phyloP scores from a whole-genome alignment of 768 basidiomycete species.

The Bullera alba region DNA sequence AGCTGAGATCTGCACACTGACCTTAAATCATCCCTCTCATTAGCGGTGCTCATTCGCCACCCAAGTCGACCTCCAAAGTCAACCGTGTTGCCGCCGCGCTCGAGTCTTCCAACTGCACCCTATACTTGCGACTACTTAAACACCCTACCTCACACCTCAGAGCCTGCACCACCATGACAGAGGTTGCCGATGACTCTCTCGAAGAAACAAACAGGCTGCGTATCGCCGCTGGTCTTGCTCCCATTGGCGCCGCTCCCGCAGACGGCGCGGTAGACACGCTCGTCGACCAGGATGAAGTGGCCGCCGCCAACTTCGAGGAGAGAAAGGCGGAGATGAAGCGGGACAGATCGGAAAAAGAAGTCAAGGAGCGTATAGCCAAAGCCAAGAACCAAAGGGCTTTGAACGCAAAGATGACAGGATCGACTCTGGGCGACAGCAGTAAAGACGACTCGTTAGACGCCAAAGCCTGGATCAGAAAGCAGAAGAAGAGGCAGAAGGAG shows the following conservation, averaged over 20 bases:
- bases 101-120: too few species aligned
- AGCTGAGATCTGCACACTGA: too few species aligned
- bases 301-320: constrained; percentile 78
- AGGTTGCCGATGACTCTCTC: constrained; percentile 9
- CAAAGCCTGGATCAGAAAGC: constrained; percentile 82
- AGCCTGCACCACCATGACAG: constrained; percentile 21
- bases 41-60: too few species aligned
- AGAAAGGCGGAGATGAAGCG: constrained; percentile 57
- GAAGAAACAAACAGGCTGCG: constrained; percentile 65
- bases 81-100: too few species aligned
- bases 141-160: too few species aligned
- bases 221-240: constrained; percentile 85
- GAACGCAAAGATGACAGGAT: constrained; percentile 80
- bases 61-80: too few species aligned
- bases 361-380: constrained; percentile 53
- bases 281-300: constrained; percentile 59
- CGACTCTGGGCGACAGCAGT: constrained; percentile 71
- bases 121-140: too few species aligned
- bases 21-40: too few species aligned
- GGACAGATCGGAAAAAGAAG: constrained; percentile 54
- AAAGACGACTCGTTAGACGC: constrained; percentile 56
- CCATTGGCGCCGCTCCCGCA: constrained; percentile 65
- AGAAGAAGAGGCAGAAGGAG: constrained; percentile 58
- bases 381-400: constrained; percentile 91
- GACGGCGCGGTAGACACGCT: constrained; percentile 53